Evolutionary conservation across 2,329 filamentous ascomycete species (phyloP).

Genomic region (Ophiocordyceps sinensis): DNA sequence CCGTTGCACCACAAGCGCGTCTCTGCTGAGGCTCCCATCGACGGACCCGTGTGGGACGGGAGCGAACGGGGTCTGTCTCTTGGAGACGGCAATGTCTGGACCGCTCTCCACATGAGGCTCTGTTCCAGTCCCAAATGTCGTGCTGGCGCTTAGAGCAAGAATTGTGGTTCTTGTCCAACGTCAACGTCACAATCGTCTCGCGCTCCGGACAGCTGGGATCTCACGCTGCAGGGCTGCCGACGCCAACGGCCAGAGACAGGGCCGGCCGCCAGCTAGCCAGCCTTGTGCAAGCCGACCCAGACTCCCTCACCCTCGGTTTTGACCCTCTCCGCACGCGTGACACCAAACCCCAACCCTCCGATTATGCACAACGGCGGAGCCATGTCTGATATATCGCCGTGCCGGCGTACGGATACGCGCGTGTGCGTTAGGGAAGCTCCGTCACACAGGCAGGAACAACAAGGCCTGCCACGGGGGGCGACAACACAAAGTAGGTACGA

Average conservation of each 20-base stretch:
- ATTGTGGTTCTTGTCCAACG: slow-evolving; percentile 4
- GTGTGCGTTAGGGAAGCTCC: too few species aligned
- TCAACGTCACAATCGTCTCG: slow-evolving; percentile 4
- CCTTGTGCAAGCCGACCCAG: background rate
- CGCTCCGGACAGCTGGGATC: slow-evolving; percentile 1
- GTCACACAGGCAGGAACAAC: background rate
- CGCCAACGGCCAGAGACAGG: background rate
- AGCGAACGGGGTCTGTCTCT: background rate
- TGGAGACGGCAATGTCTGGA: slow-evolving; percentile 5
- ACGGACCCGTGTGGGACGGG: slow-evolving; percentile 3
- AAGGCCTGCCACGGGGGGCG: background rate
- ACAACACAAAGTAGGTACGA: too few species aligned
- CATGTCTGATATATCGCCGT: background rate
- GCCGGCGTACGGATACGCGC: too few species aligned
- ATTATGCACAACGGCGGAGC: slow-evolving; percentile 5
- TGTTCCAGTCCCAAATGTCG: slow-evolving; percentile 6
- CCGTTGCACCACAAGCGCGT: background rate
- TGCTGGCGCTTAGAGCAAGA: slow-evolving; percentile 1
- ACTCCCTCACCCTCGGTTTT: background rate
- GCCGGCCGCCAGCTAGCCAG: background rate
- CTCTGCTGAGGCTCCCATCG: slow-evolving; percentile 1
- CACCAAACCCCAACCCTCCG: slow-evolving; percentile 3
- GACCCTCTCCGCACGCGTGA: background rate
- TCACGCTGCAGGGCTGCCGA: background rate
- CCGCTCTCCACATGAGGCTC: slow-evolving; percentile 9